A percentile compares a stretch with the other conserved stretches of the same genome.
These are phyloP conservation scores for Byssothecium circinans DNA, from an alignment of 2,329 filamentous ascomycete species.

Conservation along the genomic window DNA sequence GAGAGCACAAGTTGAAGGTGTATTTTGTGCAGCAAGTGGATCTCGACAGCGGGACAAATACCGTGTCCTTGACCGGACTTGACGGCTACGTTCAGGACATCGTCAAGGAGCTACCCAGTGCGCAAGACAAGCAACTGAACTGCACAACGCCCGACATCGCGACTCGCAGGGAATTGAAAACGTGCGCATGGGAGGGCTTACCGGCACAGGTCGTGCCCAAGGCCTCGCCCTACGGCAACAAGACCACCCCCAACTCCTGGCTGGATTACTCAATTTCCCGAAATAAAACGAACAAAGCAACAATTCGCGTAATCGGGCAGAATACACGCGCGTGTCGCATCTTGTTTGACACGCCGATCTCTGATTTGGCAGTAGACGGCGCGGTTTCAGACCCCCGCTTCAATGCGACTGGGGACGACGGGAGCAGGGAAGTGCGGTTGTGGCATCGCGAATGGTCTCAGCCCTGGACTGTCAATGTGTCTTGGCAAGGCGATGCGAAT, in stretches of 20 bases:
- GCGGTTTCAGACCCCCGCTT: conserved; percentile 66
- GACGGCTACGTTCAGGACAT: conserved; percentile 53
- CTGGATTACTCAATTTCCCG: conserved; percentile 65
- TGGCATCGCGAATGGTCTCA: conserved; percentile 82
- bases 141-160: conserved; percentile 46
- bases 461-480: conserved; percentile 74
- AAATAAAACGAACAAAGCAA: conserved; percentile 55
- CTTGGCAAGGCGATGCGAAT: conserved; percentile 56
- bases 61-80: conserved; percentile 56
- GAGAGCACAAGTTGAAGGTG: conserved; percentile 76
- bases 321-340: conserved; percentile 81
- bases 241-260: conserved; percentile 50
- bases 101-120: conserved; percentile 69
- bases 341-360: conserved; percentile 68
- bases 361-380: conserved; percentile 64
- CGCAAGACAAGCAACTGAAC: conserved; percentile 58
- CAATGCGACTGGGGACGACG: conserved; percentile 62
- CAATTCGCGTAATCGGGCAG: conserved; percentile 66
- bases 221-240: conserved; percentile 22
- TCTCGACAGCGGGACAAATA: conserved; percentile 69
- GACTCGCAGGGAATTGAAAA: conserved; percentile 56
- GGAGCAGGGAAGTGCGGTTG: conserved; percentile 69
- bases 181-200: conserved; percentile 73
- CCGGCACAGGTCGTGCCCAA: conserved; percentile 64
- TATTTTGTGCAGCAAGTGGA: conserved; percentile 84